phyloP scores from a whole-genome alignment of 75 land plant genomes.

The Sequoiadendron giganteum region DNA sequence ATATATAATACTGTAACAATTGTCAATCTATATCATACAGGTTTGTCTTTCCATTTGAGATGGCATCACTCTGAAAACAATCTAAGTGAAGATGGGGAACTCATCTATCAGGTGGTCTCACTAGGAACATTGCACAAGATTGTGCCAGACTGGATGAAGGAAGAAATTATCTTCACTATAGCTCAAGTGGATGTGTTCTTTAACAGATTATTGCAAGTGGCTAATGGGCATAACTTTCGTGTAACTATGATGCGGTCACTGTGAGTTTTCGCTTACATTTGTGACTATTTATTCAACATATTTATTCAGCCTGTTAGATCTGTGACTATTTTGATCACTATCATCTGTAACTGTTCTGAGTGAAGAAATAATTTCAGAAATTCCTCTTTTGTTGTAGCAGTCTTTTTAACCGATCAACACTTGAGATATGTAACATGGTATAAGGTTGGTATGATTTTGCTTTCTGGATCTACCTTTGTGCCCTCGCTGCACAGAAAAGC shows the following conservation, averaged over 20 bases:
- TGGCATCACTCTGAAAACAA: constrained; percentile 20
- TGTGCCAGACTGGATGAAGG: constrained; percentile 68
- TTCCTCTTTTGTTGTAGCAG: background rate
- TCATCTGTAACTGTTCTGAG: background rate
- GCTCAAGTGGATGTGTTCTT: constrained; percentile 47
- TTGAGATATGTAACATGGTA: background rate
- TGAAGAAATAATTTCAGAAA: background rate
- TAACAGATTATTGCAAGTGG: constrained; percentile 36
- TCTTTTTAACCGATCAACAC: background rate
- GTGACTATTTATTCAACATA: background rate
- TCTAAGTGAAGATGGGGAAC: constrained; percentile 21
- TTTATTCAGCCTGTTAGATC: background rate
- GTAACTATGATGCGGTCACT: background rate
- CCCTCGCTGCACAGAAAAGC: background rate
- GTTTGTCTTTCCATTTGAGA: constrained; percentile 53
- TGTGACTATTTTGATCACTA: background rate
- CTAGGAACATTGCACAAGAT: constrained; percentile 55
- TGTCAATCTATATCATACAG: constrained; percentile 18
- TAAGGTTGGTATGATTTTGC: background rate
- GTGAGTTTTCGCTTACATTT: background rate
- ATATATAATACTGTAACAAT: background rate
- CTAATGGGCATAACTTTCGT: constrained; percentile 6
- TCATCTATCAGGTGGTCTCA: constrained; percentile 43
- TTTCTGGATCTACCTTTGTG: background rate
- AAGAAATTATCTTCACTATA: constrained; percentile 41